Evolutionary conservation across 257 asterid genomes (phyloP).

Genomic region (Solanum pinnatisectum): DNA sequence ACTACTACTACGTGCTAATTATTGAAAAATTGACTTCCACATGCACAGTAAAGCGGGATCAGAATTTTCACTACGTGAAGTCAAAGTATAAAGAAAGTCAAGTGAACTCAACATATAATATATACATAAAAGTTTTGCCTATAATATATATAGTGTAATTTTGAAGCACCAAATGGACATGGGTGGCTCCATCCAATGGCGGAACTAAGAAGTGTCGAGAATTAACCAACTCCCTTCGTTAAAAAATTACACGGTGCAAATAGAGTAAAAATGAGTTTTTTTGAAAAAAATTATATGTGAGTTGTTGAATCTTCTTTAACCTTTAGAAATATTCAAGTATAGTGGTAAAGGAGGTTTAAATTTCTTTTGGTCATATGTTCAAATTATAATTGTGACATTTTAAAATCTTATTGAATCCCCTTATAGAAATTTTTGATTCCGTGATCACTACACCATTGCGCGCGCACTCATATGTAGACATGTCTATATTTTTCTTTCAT

Average conservation of each 20-base stretch:
- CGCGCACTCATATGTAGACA: rapidly evolving
- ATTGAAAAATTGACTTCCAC: background rate
- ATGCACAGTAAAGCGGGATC: background rate
- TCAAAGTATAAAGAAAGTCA: too few species aligned
- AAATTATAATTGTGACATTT: background rate
- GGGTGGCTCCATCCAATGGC: background rate
- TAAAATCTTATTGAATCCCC: background rate
- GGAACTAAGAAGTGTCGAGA: background rate
- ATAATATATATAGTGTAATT: too few species aligned
- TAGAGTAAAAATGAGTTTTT: too few species aligned
- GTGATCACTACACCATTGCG: background rate
- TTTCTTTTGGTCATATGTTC: background rate
- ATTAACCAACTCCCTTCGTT: background rate
- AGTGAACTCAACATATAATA: too few species aligned
- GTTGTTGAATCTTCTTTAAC: background rate
- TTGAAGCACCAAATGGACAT: background rate
- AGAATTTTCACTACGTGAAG: background rate
- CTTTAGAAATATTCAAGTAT: background rate
- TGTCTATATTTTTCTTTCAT: background rate
- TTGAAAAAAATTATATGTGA: background rate
- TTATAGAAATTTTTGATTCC: background rate
- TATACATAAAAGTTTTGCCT: background rate
- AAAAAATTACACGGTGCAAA: too few species aligned
- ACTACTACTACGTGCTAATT: background rate
- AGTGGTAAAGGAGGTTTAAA: background rate